phyloP scores from a whole-genome alignment of 306 rosid species.

The Alnus glutinosa region DNA sequence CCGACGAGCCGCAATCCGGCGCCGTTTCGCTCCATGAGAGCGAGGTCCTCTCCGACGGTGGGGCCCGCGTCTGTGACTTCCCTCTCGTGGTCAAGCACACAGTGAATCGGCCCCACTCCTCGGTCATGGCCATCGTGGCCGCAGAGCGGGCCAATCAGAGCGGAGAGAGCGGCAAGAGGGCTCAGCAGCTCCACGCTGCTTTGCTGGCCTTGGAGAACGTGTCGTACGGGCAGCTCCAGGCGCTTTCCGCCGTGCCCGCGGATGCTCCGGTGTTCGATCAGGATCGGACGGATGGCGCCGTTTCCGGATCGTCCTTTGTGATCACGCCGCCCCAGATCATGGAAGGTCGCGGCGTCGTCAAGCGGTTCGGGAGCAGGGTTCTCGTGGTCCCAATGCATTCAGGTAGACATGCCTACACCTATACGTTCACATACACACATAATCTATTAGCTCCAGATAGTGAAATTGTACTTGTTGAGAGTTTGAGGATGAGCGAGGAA shows the following conservation, averaged over 20 bases:
- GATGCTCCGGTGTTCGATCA: slow-evolving; percentile 71
- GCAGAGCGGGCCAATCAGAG: slow-evolving; percentile 68
- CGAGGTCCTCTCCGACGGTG: slow-evolving; percentile 72
- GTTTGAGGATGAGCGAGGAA: not conserved
- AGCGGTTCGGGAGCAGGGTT: slow-evolving; percentile 77
- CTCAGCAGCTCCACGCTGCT: slow-evolving; percentile 28
- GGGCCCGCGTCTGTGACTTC: slow-evolving; percentile 60
- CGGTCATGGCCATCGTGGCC: slow-evolving; percentile 68
- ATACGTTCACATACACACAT: not conserved
- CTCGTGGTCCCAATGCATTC: slow-evolving; percentile 96
- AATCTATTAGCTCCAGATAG: not conserved
- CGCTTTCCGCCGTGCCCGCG: slow-evolving; percentile 71
- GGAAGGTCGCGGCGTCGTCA: slow-evolving; percentile 91
- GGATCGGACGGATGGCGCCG: slow-evolving; percentile 55
- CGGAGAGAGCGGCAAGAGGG: slow-evolving; percentile 52
- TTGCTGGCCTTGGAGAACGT: slow-evolving; percentile 66
- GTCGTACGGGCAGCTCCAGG: slow-evolving; percentile 95
- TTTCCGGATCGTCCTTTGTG: slow-evolving; percentile 48
- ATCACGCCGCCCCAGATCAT: slow-evolving; percentile 70
- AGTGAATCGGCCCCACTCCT: slow-evolving; percentile 80
- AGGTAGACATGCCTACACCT: slow-evolving; percentile 43
- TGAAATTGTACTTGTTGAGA: not conserved
- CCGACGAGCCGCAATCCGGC: slow-evolving; percentile 57
- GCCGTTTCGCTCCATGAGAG: slow-evolving; percentile 49
- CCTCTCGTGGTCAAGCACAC: slow-evolving; percentile 67